Evolutionary conservation across 2,329 filamentous ascomycete species (phyloP), one percentile per base, ranked within the genome.

Genomic region (Fusarium tjaetaba): DNA sequence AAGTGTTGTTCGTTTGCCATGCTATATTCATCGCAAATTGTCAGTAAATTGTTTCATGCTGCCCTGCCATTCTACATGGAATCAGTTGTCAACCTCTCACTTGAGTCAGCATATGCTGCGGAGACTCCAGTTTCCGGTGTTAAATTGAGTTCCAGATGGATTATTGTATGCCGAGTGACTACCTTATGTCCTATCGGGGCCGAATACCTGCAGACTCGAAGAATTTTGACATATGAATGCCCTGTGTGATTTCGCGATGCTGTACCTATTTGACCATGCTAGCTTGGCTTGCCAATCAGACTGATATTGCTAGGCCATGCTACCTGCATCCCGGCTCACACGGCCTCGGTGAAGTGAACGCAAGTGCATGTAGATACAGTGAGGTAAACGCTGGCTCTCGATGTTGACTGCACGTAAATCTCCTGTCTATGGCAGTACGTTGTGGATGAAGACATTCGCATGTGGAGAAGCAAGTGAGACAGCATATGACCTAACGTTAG

Each of bases 261-360:
- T 39, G 62, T 67, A 36, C 36, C 36, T 36, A 55, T 55, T 58
- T 41, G 64, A 45, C 56, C 39, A 63, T 28, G 20, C 28, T 41
- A 52, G 53, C 58, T 61, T 57, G 46, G 34, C 48, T 67, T 60
- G 60, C 52, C 59, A 60, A 58, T 64, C 36, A 70, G 65, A 46
- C 62, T 64, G 64, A 65, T 51, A 30, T 34, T 32, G 39, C 38
- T 41, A 36, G 62, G 73, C 62, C 65, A 72, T 72, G 68, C 69
- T 61, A 70, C 62, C 61, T 72, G 65, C 68, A 66, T 60, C 61
- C 72, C 75, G 58, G 61, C 65, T 73, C 72, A 66, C 66, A 74
- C 62, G 70, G 63, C 61, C 73, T 51, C 43, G 49, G 43, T 63
- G 56, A 58, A 49, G 45, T 43, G 72, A 68, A 76, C 62, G 72